These are phyloP conservation scores for Fusarium duplospermum DNA, from an alignment of 2,329 filamentous ascomycete genomes.

Conservation along the genomic window DNA sequence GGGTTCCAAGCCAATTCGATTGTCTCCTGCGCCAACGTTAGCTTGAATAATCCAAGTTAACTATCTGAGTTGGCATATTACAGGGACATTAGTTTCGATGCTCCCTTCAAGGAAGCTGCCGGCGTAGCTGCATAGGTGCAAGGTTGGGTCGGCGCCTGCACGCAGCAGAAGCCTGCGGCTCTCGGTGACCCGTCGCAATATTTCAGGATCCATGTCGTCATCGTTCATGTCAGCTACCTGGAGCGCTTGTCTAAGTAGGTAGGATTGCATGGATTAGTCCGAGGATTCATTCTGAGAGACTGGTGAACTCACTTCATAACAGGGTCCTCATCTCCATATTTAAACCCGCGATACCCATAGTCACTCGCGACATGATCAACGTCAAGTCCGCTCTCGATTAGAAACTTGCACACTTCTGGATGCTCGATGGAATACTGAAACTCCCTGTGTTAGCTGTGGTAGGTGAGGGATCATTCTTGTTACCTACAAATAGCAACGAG, in stretches of 20 bases:
- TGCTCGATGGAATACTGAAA: slow-evolving; percentile 11
- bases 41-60: background rate
- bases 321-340: too few species aligned
- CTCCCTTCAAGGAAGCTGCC: too few species aligned
- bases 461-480: rapidly evolving
- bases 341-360: too few species aligned
- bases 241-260: too few species aligned
- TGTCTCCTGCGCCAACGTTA: background rate
- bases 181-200: background rate
- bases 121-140: too few species aligned
- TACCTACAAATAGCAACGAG: slow-evolving; percentile 33
- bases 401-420: slow-evolving; percentile 25
- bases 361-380: slow-evolving; percentile 5
- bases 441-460: rapidly evolving
- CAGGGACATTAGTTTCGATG: background rate
- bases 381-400: slow-evolving; percentile 16
- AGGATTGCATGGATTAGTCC: too few species aligned
- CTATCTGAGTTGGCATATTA: background rate
- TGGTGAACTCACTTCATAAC: too few species aligned
- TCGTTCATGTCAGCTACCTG: too few species aligned
- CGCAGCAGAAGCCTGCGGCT: slow-evolving; percentile 11
- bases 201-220: background rate
- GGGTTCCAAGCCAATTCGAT: background rate
- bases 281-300: too few species aligned
- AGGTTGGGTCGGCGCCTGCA: slow-evolving; percentile 15